Evolutionary conservation across 2,329 filamentous ascomycete genomes (phyloP).

Genomic region (Botryotinia calthae): DNA sequence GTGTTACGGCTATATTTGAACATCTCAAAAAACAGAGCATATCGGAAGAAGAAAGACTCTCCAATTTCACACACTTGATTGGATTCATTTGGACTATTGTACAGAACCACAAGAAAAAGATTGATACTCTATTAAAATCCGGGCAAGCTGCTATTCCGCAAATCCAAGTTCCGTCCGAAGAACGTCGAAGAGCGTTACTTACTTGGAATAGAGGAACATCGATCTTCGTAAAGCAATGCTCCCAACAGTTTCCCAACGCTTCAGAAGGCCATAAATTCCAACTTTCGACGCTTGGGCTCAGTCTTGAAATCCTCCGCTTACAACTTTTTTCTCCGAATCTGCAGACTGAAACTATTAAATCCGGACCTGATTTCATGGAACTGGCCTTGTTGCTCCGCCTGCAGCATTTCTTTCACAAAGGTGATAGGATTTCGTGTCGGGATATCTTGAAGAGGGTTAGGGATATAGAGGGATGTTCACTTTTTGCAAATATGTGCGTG

Average conservation of each 20-base stretch:
- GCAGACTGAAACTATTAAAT: not conserved
- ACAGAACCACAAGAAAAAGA: not conserved
- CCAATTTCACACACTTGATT: not conserved
- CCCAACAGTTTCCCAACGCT: not conserved
- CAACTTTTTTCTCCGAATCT: not conserved
- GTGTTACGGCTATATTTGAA: not conserved
- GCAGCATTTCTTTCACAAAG: not conserved
- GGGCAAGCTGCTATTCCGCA: fast-evolving
- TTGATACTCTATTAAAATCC: not conserved
- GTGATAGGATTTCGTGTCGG: not conserved
- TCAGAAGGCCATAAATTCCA: not conserved
- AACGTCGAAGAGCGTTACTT: slow-evolving; percentile 6
- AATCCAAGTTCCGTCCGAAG: not conserved
- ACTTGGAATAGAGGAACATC: slow-evolving; percentile 8
- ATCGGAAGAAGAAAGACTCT: not conserved
- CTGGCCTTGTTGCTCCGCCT: not conserved
- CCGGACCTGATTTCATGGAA: not conserved
- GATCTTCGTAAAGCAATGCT: not conserved
- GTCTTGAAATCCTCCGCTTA: not conserved
- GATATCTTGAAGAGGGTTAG: not conserved
- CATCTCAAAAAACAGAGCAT: not conserved
- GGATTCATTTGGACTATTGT: not conserved
- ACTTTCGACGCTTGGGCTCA: not conserved
- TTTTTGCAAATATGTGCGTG: not conserved
- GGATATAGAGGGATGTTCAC: not conserved